Base-by-base conservation (phyloP, 768 basidiomycete species). In the Terana coerulea region DNA sequence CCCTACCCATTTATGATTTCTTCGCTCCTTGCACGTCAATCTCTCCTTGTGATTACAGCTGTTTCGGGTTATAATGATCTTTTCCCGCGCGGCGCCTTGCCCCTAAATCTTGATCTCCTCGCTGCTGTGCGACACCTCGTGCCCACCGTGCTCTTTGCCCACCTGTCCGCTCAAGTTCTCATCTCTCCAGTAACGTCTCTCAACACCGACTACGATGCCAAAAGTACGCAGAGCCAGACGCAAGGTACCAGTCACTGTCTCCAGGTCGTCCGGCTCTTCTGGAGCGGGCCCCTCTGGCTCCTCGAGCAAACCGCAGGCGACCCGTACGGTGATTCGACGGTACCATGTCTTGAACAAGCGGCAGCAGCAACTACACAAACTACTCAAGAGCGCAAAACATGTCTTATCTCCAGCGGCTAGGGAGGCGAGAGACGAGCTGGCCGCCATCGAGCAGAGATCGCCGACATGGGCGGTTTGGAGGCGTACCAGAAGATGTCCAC, bases 401-500 rank as follows among this genome's bases (percentile, higher is more conserved):
- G 39, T 37, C 1, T 41, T 47, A 14, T 41, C 55, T 5, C 7
- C 45, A 5, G 35, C 21, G 3, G 35, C 17, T 39, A 47, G 29
- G 47, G 48, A 52, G 58, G 57, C 36, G 28, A 50, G 53, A 28
- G 47, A 61, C 30, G 73, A 74, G 47, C 63, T 90, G 31, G 67
- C 55, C 2, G 71, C 76, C n/a, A 71, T 92, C 14, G 78, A 86
- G 36, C 52, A 66, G 76, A 88, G 60, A 83, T 95, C 15, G 75
- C 76, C 2, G 68, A 69, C 11, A 69, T 91, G n/a, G 93, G 93
- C 3, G 93, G 91, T 1, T 62, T 97, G 31, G 80, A 83, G 48
- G 72, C 72, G 22, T 97, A 97, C 65, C 93, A 97, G 64, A 76
- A 72, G 33, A 90, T 93, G 78, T 94, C 91, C 28, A 77, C 70